Percentiles rank a stretch among this genome's conserved stretches.
These are phyloP conservation scores for Penicillium bialowiezense DNA, from an alignment of 495 filamentous ascomycete genomes.

Conservation along the genomic window DNA sequence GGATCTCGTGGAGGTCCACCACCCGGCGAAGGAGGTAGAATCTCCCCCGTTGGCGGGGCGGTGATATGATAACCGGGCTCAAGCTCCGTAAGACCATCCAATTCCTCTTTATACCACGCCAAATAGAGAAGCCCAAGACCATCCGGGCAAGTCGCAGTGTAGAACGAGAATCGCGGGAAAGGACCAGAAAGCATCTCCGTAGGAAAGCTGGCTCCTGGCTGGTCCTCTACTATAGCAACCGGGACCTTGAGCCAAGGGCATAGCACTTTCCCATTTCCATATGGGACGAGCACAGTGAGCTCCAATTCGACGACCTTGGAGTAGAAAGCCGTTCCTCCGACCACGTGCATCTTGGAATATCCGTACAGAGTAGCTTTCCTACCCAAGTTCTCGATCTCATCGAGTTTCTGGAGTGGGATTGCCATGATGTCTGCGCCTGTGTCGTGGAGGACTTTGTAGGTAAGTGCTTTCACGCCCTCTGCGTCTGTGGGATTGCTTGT, in stretches of 20 bases:
- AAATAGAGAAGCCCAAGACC: background rate
- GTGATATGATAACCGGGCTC: background rate
- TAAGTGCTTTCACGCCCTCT: too few relatives aligned
- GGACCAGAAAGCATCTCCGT: background rate
- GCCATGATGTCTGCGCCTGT: constrained; percentile 2
- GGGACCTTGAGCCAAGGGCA: background rate
- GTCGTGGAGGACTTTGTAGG: background rate
- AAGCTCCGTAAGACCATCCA: background rate
- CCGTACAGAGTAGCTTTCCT: background rate
- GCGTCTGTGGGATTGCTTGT: too few relatives aligned
- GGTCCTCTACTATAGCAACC: background rate
- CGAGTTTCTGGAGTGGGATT: background rate
- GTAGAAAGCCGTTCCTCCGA: background rate
- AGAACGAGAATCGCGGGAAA: background rate
- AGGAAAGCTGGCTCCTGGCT: background rate
- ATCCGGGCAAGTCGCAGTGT: constrained; percentile 1
- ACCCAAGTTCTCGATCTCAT: background rate
- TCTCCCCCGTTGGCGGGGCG: background rate
- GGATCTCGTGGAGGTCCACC: background rate
- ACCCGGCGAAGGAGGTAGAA: background rate
- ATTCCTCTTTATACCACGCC: background rate
- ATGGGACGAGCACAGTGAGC: background rate
- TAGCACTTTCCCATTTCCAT: background rate
- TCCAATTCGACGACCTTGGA: background rate
- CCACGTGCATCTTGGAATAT: background rate